Conservation (phyloP, 2,329 filamentous ascomycete species). For the Hymenoscyphus salicellus region DNA sequence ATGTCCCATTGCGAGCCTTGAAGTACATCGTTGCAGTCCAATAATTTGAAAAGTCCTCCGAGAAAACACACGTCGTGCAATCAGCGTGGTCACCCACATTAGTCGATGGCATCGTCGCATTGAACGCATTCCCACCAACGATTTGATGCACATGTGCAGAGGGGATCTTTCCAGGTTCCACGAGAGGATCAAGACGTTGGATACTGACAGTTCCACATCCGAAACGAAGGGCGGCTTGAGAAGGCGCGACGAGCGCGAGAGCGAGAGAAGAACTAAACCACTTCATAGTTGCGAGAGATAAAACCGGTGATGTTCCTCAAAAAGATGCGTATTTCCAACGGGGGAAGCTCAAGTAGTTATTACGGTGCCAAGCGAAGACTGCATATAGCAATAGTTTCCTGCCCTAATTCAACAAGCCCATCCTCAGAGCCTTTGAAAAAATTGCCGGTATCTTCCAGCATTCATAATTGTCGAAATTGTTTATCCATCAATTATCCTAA, state of each 20-base stretch:
- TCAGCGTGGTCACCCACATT: constrained; percentile 32
- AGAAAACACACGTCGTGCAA: constrained; percentile 36
- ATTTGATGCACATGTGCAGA: constrained; percentile 20
- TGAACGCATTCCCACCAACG: constrained; percentile 39
- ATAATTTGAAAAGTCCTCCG: constrained; percentile 38
- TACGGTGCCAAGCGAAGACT: background rate
- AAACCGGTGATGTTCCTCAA: background rate
- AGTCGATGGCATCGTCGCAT: constrained; percentile 37
- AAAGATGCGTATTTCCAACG: background rate
- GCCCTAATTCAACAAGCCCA: background rate
- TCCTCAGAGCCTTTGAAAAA: constrained; percentile 1
- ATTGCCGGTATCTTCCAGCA: background rate
- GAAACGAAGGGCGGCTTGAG: constrained; percentile 19
- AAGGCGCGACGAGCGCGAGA: constrained; percentile 7
- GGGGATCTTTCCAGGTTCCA: constrained; percentile 15
- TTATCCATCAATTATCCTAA: constrained; percentile 8
- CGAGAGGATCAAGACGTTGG: constrained; percentile 19
- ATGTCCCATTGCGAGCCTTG: constrained; percentile 32
- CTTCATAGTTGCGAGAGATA: constrained; percentile 14
- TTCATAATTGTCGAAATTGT: background rate
- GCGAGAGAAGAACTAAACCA: constrained; percentile 5
- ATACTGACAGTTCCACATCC: constrained; percentile 18
- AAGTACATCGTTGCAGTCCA: constrained; percentile 36
- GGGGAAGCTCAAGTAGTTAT: background rate
- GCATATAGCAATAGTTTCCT: background rate